A percentile compares a stretch with the other conserved stretches of the same genome.
These are phyloP conservation scores for Afroboletus lepidellus DNA, from an alignment of 1,284 basidiomycete genomes.

Conservation along the genomic window DNA sequence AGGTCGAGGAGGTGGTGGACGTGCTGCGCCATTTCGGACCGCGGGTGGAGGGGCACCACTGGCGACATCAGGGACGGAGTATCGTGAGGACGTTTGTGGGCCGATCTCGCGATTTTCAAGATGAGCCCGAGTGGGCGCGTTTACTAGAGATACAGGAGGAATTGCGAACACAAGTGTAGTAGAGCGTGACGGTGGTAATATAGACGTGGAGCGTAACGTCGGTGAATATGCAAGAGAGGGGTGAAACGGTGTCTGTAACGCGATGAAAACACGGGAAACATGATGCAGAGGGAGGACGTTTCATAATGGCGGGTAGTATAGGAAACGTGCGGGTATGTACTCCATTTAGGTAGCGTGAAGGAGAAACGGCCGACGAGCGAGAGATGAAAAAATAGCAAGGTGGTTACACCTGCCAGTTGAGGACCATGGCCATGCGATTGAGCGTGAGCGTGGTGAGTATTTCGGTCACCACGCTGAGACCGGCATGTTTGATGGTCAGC, in stretches of 20 bases:
- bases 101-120: conserved; percentile 78
- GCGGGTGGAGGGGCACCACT: conserved; percentile 60
- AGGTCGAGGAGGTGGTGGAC: conserved; percentile 83
- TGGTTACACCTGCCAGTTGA: conserved; percentile 47
- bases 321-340: background rate
- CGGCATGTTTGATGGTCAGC: conserved; percentile 54
- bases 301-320: conserved; percentile 15
- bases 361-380: background rate
- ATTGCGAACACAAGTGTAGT: conserved; percentile 35
- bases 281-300: conserved; percentile 16
- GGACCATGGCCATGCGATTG: conserved; percentile 59
- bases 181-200: conserved; percentile 15
- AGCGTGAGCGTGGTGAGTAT: conserved; percentile 66
- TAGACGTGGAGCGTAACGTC: conserved; percentile 6
- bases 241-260: conserved; percentile 1
- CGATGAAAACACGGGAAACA: conserved; percentile 15
- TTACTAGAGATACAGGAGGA: conserved; percentile 64
- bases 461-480: conserved; percentile 64
- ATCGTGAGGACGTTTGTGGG: conserved; percentile 89
- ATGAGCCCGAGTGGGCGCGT: conserved; percentile 80
- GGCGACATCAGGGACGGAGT: conserved; percentile 86
- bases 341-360: background rate
- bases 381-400: background rate
- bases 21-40: conserved; percentile 82
- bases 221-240: background rate